Base-by-base conservation (phyloP, 306 rosid species). In the Argentina anserina region DNA sequence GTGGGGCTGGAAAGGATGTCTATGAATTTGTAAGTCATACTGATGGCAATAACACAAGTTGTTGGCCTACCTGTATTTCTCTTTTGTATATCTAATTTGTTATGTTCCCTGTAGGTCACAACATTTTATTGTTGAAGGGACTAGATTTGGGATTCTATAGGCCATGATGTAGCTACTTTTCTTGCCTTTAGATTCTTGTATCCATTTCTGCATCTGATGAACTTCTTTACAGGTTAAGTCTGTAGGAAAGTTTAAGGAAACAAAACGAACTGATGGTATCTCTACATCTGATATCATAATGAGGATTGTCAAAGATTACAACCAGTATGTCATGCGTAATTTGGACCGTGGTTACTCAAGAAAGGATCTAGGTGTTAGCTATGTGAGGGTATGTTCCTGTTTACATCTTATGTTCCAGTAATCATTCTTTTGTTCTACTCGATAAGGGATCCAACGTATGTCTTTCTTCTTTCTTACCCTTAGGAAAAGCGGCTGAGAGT, bases 361-460 rank as follows among this genome's bases (percentile, higher is more conserved):
- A 74, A 94, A 91, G 80, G 98, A 94, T 69, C 96, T 94, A 68
- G 98, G 98, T 67, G 98, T 94, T 56, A 91, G 98, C 97, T 94
- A 81, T 67, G 96, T 94, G 73, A 91, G 92, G 96, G 98, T 81
- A 82, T 77, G 90, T 37, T 61, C 74, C 67, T 70, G 42, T 75
- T 78, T 60, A 41, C 41, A 63, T 72, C 37, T 71, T 79, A 52
- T 58, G 9, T 25, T 72, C 29, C 5, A 17, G n/a, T 58, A 53
- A 28, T 58, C 56, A 18, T 17, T 71, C n/a, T 26, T 29, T 26
- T 23, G 12, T 12, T 71, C 40, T 40, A 29, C 56, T 28, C 2
- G 0, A 41, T 7, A 26, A 41, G 55, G 40, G 31, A 18, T 42
- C 26, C 8, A 28, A 0, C 18, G 1, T 6, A 11, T 2, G 2